phyloP scores from a whole-genome alignment of 148 eudicot species.

The Heliosperma pusillum region DNA sequence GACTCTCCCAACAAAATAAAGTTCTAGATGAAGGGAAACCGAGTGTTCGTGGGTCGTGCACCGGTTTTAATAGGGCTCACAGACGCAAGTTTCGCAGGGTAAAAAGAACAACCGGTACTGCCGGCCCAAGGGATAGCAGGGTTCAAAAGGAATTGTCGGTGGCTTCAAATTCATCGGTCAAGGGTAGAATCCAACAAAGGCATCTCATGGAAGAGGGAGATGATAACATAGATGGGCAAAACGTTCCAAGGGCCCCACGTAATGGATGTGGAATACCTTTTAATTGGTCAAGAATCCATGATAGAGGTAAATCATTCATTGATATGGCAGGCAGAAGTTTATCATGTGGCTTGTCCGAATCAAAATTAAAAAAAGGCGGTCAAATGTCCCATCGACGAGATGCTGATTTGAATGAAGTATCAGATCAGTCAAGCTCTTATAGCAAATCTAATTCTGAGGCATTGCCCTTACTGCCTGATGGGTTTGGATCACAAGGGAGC shows the following conservation, averaged over 20 bases:
- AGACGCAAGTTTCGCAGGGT: slow-evolving; percentile 67
- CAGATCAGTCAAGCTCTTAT: slow-evolving; percentile 53
- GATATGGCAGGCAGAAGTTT: slow-evolving; percentile 94
- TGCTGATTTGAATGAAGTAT: slow-evolving; percentile 37
- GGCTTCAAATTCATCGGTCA: slow-evolving; percentile 81
- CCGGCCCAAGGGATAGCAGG: slow-evolving; percentile 36
- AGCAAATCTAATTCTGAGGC: slow-evolving; percentile 61
- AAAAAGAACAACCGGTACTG: slow-evolving; percentile 51
- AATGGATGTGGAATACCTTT: slow-evolving; percentile 91
- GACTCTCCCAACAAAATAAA: slow-evolving; percentile 28
- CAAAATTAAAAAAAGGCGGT: slow-evolving; percentile 56
- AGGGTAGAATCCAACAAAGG: slow-evolving; percentile 40
- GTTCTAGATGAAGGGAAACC: slow-evolving; percentile 43
- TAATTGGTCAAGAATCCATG: slow-evolving; percentile 89
- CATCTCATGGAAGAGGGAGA: slow-evolving; percentile 33
- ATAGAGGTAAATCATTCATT: slow-evolving; percentile 78
- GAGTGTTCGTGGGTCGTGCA: slow-evolving; percentile 39
- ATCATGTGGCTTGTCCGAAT: slow-evolving; percentile 86
- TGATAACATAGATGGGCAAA: slow-evolving; percentile 40
- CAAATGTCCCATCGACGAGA: slow-evolving; percentile 37
- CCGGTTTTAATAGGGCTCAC: slow-evolving; percentile 49
- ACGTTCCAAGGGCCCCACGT: slow-evolving; percentile 56
- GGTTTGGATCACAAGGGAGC: slow-evolving; percentile 60
- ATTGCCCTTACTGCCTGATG: slow-evolving; percentile 69
- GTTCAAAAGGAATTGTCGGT: slow-evolving; percentile 55